Evolutionary conservation across 2,329 filamentous ascomycete genomes (phyloP).

Genomic region (Aphanoascus verrucosus): DNA sequence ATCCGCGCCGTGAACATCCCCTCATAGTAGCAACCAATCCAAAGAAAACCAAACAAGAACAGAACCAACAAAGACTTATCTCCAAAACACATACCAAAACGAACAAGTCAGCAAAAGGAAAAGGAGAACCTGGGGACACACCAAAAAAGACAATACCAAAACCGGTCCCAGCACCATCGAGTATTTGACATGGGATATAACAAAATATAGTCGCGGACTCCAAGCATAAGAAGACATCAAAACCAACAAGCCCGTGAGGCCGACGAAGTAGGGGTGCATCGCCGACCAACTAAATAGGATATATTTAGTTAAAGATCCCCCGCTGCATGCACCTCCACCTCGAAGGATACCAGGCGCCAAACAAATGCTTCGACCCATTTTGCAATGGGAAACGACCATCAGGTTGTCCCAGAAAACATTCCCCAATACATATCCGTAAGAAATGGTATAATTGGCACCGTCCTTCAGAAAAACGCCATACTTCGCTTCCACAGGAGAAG

Average conservation of each 20-base stretch:
- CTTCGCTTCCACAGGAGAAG: conserved; percentile 3
- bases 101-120: not conserved
- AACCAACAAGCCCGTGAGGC: not conserved
- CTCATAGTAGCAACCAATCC: not conserved
- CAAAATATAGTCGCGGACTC: not conserved
- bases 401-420: not conserved
- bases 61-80: not conserved
- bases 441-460: conserved; percentile 4
- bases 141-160: not conserved
- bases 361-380: conserved; percentile 2
- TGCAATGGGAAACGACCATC: conserved; percentile 1
- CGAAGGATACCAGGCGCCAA: conserved; percentile 7
- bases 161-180: not conserved
- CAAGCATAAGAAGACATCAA: not conserved
- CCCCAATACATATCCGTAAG: conserved; percentile 7
- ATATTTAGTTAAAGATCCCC: not conserved
- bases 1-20: conserved; percentile 8
- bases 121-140: conserved; percentile 1
- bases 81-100: conserved; percentile 1
- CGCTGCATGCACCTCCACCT: not conserved
- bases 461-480: conserved; percentile 8
- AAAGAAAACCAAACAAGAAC: not conserved
- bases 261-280: not conserved
- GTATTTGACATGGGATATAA: not conserved
- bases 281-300: not conserved